Evolutionary conservation across 495 filamentous ascomycete species (phyloP).

Genomic region (Chaetomium fimeti): DNA sequence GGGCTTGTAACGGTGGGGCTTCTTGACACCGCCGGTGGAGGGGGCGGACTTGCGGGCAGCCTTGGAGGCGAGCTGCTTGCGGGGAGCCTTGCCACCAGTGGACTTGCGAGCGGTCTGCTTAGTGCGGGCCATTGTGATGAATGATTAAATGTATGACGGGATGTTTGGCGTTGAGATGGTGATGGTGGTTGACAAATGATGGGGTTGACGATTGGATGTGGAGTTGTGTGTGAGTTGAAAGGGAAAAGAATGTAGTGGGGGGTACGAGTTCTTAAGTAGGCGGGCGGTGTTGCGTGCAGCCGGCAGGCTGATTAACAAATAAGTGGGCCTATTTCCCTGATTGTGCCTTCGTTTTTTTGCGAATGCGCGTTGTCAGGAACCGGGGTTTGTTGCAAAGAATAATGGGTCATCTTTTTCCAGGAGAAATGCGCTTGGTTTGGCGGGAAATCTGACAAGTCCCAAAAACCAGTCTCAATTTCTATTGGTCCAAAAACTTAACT

Average conservation of each 20-base stretch:
- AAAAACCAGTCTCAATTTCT: conserved; percentile 25
- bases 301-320: conserved; percentile 45
- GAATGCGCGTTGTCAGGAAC: conserved; percentile 33
- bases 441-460: conserved; percentile 32
- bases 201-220: conserved; percentile 40
- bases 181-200: conserved; percentile 36
- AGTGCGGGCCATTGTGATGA: conserved; percentile 87
- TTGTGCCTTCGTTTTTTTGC: conserved; percentile 36
- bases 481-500: conserved; percentile 37
- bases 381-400: conserved; percentile 37
- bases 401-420: conserved; percentile 32
- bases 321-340: conserved; percentile 32
- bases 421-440: conserved; percentile 33
- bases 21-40: conserved; percentile 86
- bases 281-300: conserved; percentile 29
- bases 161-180: conserved; percentile 46
- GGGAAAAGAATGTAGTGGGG: conserved; percentile 50
- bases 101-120: conserved; percentile 99
- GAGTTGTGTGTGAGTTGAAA: conserved; percentile 46
- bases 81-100: conserved; percentile 98
- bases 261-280: conserved; percentile 50
- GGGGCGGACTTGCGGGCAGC: conserved; percentile 56
- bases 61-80: conserved; percentile 83
- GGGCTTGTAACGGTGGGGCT: conserved; percentile 99
- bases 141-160: conserved; percentile 20